Base-by-base conservation (phyloP, 345 rosid species). In the Aquilaria sinensis region DNA sequence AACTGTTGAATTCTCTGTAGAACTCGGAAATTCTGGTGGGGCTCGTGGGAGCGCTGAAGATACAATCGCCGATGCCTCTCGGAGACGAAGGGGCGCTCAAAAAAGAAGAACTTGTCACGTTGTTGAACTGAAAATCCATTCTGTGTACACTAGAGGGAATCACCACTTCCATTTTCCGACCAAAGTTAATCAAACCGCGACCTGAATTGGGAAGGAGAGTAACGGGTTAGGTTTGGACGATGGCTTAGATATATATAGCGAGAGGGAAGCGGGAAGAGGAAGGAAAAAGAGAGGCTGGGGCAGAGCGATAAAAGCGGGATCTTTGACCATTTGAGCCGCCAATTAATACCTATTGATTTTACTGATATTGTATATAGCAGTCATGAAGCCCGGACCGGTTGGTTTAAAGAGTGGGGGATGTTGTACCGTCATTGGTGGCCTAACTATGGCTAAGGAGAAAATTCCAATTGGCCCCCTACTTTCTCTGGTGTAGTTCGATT, bases 21-120 rank as follows among this genome's bases (percentile, higher is more conserved):
- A 88, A 77, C 53, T 83, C 89, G 0, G 89, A 65, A 57, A 82
- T 48, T 4, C 84, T 78, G 1, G 86, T 49, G 32, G 99, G 99
- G 61, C 88, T 90, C 2, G 90, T 68, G 12, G 99, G 99, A 29
- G 95, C 88, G 57, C 96, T 89, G 52, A 81, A 77, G 80, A 75
- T 80, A 67, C 33, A 72, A 0, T 82, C 81, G 3, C 89, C 83
- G 13, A 82, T 83, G 6, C 90, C 74, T 10, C 67, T 70, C 0
- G 94, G 98, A 0, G 97, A 77, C 7, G 96, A 75, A 0, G 98
- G 98, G 58, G 85, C 80, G 32, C 81, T 83, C 56, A 79, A 67
- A 31, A 51, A 70, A 0, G 84, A 80, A 31, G 75, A 33, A 13
- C 83, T 71, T 29, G 74, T 58, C 23, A 75, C 74, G 31, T 73